Conservation (phyloP, 345 rosid species). For the Pistacia atlantica region DNA sequence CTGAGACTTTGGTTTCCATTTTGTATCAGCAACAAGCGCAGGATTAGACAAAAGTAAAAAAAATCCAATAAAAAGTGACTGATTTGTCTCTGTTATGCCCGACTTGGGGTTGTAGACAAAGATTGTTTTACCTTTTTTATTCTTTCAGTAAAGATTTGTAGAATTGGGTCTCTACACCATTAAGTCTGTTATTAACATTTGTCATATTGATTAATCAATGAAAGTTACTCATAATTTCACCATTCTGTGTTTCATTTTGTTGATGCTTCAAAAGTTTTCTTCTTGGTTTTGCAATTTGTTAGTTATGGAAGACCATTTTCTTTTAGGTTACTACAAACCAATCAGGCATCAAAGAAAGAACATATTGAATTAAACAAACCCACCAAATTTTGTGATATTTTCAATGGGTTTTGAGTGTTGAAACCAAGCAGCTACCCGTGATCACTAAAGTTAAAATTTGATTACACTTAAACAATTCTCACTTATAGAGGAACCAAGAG, state of each 20-base stretch:
- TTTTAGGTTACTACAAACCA: too few relatives aligned
- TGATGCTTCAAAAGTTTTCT: background rate
- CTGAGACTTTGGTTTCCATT: conserved; percentile 34
- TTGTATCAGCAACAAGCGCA: conserved; percentile 49
- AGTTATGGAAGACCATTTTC: too few relatives aligned
- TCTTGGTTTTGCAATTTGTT: too few relatives aligned
- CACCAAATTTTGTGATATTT: background rate
- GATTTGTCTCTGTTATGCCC: conserved; percentile 37
- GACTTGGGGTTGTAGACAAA: conserved; percentile 34
- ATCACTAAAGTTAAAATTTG: too few relatives aligned
- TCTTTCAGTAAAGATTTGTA: conserved; percentile 49
- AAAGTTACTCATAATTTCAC: conserved; percentile 17
- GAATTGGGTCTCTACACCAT: conserved; percentile 38
- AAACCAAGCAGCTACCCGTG: background rate
- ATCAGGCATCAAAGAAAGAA: too few relatives aligned
- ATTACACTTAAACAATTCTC: background rate
- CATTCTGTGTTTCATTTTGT: background rate
- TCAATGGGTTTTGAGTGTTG: background rate
- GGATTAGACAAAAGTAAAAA: conserved; percentile 39
- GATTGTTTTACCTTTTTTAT: conserved; percentile 37
- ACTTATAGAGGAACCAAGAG: conserved; percentile 31
- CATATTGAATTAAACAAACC: too few relatives aligned
- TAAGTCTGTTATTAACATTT: conserved; percentile 51
- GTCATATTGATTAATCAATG: conserved; percentile 62
- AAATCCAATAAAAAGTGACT: conserved; percentile 41